Conservation (phyloP, 768 basidiomycete species). For the Cytidiella melzeri region DNA sequence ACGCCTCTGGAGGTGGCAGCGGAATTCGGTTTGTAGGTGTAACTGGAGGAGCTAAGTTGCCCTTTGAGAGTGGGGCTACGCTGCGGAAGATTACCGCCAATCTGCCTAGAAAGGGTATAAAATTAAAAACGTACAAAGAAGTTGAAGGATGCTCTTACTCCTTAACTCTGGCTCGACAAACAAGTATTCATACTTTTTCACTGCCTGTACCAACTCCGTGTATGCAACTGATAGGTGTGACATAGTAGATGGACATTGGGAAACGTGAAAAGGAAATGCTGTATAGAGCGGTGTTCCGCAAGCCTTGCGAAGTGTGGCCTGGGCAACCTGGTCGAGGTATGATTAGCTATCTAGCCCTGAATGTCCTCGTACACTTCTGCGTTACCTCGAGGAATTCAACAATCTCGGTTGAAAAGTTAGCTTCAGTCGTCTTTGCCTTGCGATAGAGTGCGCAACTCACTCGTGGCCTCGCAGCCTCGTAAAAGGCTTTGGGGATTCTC, state of each 20-base stretch:
- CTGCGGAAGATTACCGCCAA: constrained; percentile 10
- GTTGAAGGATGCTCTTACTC: constrained; percentile 10
- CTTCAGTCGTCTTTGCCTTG: no score
- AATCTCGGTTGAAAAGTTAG: constrained; percentile 9
- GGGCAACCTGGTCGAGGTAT: constrained; percentile 11
- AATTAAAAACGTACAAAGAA: background rate
- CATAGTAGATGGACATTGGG: constrained; percentile 2
- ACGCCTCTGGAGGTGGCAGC: background rate
- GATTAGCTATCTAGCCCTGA: background rate
- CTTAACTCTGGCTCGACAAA: constrained; percentile 14
- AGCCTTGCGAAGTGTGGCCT: constrained; percentile 10
- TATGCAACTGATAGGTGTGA: constrained; percentile 14
- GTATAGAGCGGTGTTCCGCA: background rate
- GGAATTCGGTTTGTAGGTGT: background rate
- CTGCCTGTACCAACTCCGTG: constrained; percentile 11
- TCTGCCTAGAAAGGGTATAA: no score
- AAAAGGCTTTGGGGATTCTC: constrained; percentile 19
- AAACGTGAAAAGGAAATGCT: constrained; percentile 12
- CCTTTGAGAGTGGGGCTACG: background rate
- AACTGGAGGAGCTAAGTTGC: background rate
- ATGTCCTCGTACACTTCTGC: background rate
- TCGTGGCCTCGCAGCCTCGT: constrained; percentile 16
- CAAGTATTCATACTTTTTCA: constrained; percentile 9
- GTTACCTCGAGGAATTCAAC: constrained; percentile 15
- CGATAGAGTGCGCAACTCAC: constrained; percentile 12